These are phyloP conservation scores for Ceratocystis huliohia DNA, from an alignment of 2,329 filamentous ascomycete species.

Conservation along the genomic window DNA sequence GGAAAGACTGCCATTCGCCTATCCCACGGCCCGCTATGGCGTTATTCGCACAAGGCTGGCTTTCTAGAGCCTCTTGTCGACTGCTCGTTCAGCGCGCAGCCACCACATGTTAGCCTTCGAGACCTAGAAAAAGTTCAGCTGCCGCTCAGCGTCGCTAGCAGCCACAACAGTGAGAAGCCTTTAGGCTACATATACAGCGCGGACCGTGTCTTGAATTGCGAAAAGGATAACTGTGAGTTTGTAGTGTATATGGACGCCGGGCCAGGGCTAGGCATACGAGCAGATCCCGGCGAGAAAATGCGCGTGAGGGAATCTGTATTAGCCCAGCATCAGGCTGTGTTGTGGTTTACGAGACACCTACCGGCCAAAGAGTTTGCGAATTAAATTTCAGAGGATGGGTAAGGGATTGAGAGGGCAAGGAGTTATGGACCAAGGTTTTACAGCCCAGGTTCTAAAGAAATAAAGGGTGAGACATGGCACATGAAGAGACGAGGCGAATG, in stretches of 20 bases:
- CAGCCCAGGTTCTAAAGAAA: not conserved
- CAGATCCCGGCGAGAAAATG: slow-evolving; percentile 27
- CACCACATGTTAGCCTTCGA: slow-evolving; percentile 35
- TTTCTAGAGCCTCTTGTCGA: slow-evolving; percentile 33
- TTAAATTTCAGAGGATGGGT: not conserved
- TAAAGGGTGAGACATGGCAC: not conserved
- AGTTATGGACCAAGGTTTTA: too few species aligned
- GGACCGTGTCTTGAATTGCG: slow-evolving; percentile 25
- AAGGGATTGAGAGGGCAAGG: not conserved
- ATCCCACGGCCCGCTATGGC: slow-evolving; percentile 24
- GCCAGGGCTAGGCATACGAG: slow-evolving; percentile 33
- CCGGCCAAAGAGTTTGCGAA: not conserved
- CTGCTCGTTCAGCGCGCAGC: slow-evolving; percentile 40
- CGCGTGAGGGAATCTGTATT: slow-evolving; percentile 27
- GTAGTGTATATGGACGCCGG: slow-evolving; percentile 29
- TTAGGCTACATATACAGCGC: slow-evolving; percentile 19
- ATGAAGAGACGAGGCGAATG: not conserved
- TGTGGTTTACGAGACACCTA: slow-evolving; percentile 27
- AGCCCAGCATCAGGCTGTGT: slow-evolving; percentile 31
- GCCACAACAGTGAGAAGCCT: slow-evolving; percentile 27
- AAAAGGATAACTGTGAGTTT: slow-evolving; percentile 27
- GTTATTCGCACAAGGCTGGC: slow-evolving; percentile 21
- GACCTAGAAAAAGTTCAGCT: slow-evolving; percentile 34
- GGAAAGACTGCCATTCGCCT: slow-evolving; percentile 41
- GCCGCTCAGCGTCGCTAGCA: slow-evolving; percentile 36